These are phyloP conservation scores for Epichloe uncinata DNA, from an alignment of 2,329 filamentous ascomycete species.

Conservation along the genomic window DNA sequence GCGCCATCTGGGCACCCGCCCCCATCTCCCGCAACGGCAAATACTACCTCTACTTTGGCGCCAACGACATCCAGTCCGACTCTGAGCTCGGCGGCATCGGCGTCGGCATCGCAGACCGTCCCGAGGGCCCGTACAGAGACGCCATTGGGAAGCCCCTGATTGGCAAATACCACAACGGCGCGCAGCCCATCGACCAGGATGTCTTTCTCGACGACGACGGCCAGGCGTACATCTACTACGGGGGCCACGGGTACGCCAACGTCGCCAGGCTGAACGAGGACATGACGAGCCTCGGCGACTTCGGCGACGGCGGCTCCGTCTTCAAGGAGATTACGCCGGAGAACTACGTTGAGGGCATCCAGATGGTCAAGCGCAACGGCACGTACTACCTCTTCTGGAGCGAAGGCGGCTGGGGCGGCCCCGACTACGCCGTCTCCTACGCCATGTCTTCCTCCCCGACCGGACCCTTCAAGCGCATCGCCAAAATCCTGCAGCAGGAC, in stretches of 20 bases:
- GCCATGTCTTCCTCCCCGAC: too few relatives aligned
- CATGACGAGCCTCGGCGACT: conserved; percentile 27
- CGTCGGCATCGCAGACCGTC: conserved; percentile 19
- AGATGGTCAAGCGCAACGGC: too few relatives aligned
- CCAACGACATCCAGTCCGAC: conserved; percentile 29
- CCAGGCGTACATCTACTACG: conserved; percentile 29
- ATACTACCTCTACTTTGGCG: conserved; percentile 37
- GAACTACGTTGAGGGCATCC: too few relatives aligned
- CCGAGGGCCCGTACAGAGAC: conserved; percentile 23
- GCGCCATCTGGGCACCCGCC: conserved; percentile 35
- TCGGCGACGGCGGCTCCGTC: conserved; percentile 21
- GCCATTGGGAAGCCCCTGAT: conserved; percentile 22
- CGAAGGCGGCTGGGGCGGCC: too few relatives aligned
- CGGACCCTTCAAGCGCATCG: too few relatives aligned
- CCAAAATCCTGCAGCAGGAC: too few relatives aligned
- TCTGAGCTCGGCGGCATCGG: conserved; percentile 26
- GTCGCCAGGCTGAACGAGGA: conserved; percentile 28
- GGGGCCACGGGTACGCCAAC: conserved; percentile 24
- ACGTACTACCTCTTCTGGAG: too few relatives aligned
- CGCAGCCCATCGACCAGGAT: conserved; percentile 30
- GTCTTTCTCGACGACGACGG: conserved; percentile 29
- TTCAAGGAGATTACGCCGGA: too few relatives aligned
- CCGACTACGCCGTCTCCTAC: too few relatives aligned
- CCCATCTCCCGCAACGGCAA: conserved; percentile 28
- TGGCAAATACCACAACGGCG: conserved; percentile 27